A percentile compares a stretch with the other conserved stretches of the same genome.
These are phyloP conservation scores for Harringtonia aguacate DNA, from an alignment of 2,329 filamentous ascomycete species.

Conservation along the genomic window DNA sequence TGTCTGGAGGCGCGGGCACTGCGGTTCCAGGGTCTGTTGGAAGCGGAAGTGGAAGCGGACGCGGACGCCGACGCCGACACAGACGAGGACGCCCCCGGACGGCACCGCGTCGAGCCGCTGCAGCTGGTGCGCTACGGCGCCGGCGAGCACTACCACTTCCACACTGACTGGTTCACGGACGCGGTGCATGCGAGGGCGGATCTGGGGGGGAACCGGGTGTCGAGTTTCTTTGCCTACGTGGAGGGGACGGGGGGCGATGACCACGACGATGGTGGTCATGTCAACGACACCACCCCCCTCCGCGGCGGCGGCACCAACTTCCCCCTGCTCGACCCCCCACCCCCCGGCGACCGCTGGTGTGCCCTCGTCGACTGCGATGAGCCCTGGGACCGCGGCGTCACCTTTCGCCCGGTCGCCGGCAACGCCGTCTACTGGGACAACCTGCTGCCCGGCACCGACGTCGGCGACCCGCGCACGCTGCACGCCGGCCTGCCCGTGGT, in stretches of 20 bases:
- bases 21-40: constrained; percentile 30
- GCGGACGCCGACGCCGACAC: too few species aligned
- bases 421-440: constrained; percentile 41
- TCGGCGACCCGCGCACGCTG: constrained; percentile 31
- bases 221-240: constrained; percentile 38
- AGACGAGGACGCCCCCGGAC: constrained; percentile 17
- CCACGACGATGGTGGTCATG: too few species aligned
- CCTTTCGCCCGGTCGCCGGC: constrained; percentile 33
- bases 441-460: constrained; percentile 25
- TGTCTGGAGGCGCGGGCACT: constrained; percentile 37
- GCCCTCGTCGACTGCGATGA: constrained; percentile 36
- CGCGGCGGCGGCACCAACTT: constrained; percentile 39
- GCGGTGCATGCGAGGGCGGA: constrained; percentile 23
- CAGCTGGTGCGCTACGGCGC: constrained; percentile 35
- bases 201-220: constrained; percentile 31
- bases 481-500: constrained; percentile 36
- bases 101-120: constrained; percentile 31
- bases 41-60: too few species aligned
- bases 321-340: constrained; percentile 26
- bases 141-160: constrained; percentile 35
- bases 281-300: background rate
- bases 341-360: constrained; percentile 31
- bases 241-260: constrained; percentile 24
- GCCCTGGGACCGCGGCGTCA: constrained; percentile 33
- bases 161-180: constrained; percentile 40